phyloP scores from a whole-genome alignment of 169 alveolate genomes.

The Plasmodium sp. region DNA sequence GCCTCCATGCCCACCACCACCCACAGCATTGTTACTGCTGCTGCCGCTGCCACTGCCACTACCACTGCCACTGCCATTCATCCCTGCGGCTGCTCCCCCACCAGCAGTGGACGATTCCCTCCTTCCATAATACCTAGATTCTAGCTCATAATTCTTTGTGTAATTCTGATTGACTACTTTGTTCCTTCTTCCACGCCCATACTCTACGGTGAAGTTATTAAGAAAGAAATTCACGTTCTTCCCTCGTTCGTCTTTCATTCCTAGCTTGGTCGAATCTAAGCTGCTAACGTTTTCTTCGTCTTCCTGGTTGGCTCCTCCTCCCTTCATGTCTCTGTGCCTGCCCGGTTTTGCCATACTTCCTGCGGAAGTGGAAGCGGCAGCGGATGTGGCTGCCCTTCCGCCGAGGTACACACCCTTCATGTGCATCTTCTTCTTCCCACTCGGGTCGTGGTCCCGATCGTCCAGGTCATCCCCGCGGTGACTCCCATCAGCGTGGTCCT shows the following conservation, averaged over 20 bases:
- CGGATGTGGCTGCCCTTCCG: background rate
- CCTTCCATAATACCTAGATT: constrained; percentile 15
- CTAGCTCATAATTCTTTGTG: constrained; percentile 7
- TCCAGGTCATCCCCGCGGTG: background rate
- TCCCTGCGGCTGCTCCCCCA: background rate
- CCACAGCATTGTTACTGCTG: too few relatives aligned
- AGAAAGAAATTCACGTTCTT: background rate
- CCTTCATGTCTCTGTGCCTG: background rate
- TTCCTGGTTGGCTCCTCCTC: background rate
- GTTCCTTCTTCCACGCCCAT: constrained; percentile 51
- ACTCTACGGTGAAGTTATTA: background rate
- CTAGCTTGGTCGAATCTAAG: background rate
- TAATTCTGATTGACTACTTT: constrained; percentile 29
- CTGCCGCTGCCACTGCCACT: background rate
- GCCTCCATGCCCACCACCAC: background rate
- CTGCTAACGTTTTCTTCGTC: background rate
- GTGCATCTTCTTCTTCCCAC: constrained; percentile 5
- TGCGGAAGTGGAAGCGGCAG: too few relatives aligned
- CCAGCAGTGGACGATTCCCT: background rate
- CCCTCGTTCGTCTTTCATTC: constrained; percentile 8
- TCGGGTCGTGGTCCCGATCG: background rate
- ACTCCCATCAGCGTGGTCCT: background rate
- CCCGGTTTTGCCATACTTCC: background rate
- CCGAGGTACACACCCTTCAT: background rate
- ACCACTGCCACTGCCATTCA: background rate